Evolutionary conservation across 176 grass and related monocot species (phyloP), one percentile per base, ranked within the genome.

Genomic region (Typha latifolia): DNA sequence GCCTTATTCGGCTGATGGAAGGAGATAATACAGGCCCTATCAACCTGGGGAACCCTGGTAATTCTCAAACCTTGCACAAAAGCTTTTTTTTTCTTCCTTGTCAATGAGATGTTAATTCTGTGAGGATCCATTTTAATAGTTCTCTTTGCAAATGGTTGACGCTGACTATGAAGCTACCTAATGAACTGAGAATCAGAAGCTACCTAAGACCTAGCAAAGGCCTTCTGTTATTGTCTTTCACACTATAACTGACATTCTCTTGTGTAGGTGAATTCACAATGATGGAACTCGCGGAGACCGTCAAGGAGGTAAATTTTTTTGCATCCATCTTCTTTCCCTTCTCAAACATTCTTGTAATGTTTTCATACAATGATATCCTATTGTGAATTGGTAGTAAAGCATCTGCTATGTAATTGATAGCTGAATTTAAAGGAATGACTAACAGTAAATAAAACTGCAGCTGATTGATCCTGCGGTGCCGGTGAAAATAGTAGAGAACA

Each of bases 1-100:
- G 95, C 56, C 95, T 99, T 81, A 94, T 99, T 68, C 90, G 88
- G 80, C 83, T 97, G 72, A 97, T 97, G 93, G 90, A 97, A 16
- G 93, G 93, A 63, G 79, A 85, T 66, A 86, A 86, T 69, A 97
- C 93, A 48, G 93, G 93, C 4, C 93, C 93, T 5, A 97, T 97
- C 79, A 97, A 97, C 70, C 34, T 97, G 12, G 93, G 93, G 16
- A 97, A 97, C 81, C 93, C 93, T 79, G 93, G 93, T 97, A 91
- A 72, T 79, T 75, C 59, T 21, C 52, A 20, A 57, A 57, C 20
- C 52, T 20, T 37, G 34, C 34, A 37, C 34, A 37, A 37, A 37
- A 37, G 4, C 4, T 43, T 43, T 9, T 10, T 43, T 10, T 43
- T 43, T 43, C 10, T 43, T 9, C 37, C 37, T 43, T 43, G 37